Percentiles rank a stretch among this genome's conserved stretches.
phyloP scores from a whole-genome alignment of 257 asterid genomes.

The Sherardia arvensis region DNA sequence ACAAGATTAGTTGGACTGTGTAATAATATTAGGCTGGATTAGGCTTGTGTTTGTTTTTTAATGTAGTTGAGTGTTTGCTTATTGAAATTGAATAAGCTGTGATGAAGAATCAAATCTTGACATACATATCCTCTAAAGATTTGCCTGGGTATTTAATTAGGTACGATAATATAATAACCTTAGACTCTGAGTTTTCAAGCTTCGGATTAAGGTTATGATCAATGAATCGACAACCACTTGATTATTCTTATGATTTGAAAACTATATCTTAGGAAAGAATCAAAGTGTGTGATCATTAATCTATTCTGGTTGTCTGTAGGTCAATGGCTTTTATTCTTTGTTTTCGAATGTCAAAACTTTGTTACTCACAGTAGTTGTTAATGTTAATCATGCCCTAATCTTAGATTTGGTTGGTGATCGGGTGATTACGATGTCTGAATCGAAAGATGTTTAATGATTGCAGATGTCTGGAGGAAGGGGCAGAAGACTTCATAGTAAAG shows the following conservation, averaged over 20 bases:
- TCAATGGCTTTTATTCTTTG: neutral
- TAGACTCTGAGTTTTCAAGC: conserved; percentile 18
- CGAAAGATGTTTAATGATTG: conserved; percentile 3
- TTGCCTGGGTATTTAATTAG: conserved; percentile 10
- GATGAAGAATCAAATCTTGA: conserved; percentile 18
- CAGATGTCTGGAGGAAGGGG: conserved; percentile 96
- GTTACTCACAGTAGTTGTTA: neutral
- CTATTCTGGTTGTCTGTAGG: neutral
- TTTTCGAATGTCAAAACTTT: neutral
- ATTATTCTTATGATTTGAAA: conserved; percentile 2
- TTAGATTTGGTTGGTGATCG: neutral
- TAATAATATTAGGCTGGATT: neutral
- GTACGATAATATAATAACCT: neutral
- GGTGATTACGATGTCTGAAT: neutral
- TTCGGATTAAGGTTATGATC: conserved; percentile 23
- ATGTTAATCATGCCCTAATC: neutral
- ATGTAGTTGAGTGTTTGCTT: neutral
- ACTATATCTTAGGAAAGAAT: neutral
- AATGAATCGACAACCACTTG: conserved; percentile 38
- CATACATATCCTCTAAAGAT: conserved; percentile 24
- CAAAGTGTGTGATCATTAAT: neutral
- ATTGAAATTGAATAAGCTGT: conserved; percentile 3
- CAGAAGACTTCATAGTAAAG: conserved; percentile 86
- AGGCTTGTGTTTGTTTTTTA: neutral
- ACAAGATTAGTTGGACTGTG: neutral